Evolutionary conservation across 768 basidiomycete species (phyloP), one percentile per base, ranked within the genome.

Genomic region (Phaeotremella skinneri): DNA sequence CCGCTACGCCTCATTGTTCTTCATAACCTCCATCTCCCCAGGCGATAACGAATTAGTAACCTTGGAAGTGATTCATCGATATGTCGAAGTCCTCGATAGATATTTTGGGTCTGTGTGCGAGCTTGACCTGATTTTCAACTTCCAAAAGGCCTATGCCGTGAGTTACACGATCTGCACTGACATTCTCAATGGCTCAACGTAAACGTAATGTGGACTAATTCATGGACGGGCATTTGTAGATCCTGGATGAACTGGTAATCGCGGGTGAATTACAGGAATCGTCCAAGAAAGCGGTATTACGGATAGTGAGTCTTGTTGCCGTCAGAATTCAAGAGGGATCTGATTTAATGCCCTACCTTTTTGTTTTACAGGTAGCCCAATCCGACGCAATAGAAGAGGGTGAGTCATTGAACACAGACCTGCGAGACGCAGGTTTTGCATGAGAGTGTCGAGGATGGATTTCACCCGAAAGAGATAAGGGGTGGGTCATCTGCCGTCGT

Each of bases 61-160:
- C 0, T 81, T 98, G 31, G 93, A 98, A 79, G 85, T 96, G 63
- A 87, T 97, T 39, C 93, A 97, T 76, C 85, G 92, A 70, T 96
- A 89, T 63, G 92, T 93, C 26, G 91, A 96, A 70, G 84, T 90
- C n/a, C 79, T 97, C 53, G 83, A 91, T 66, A 77, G 83, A 55
- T 85, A 85, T 77, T 92, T 93, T 80, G 90, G 90, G 49, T 58
- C 78, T 77, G 79, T 81, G 4, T 82, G 80, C 79, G 94, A 98
- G 76, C 80, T 97, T 56, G 94, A 97, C 77, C 80, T 98, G 53
- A 94, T 97, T 66, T 98, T 96, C 83, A 96, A 96, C 80, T 97
- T 97, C 75, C 89, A 97, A 74, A 90, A 91, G 76, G 94, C 93
- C 1, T 96, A 91, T 74, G 85, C 89, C 3, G 92, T 80, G 47